Conservation (phyloP, 1,284 basidiomycete species). For the Uromyces viciae-fabae region DNA sequence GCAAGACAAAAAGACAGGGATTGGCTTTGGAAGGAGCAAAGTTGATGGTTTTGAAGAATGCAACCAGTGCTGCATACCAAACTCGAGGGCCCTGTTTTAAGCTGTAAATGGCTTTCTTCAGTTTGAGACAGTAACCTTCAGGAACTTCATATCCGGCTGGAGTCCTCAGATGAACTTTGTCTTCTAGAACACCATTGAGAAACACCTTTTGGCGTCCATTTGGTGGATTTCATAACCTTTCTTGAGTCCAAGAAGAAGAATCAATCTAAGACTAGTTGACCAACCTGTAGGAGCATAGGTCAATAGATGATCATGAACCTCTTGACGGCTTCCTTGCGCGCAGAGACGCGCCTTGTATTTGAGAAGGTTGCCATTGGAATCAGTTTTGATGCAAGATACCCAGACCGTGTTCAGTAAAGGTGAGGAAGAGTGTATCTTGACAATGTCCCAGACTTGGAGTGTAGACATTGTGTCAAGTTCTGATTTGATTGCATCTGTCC, state of each 20-base stretch:
- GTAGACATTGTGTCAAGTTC: too few species aligned
- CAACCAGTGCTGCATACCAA: neutral
- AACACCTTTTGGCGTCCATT: slow-evolving; percentile 13
- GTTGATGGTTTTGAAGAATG: neutral
- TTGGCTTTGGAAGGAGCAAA: neutral
- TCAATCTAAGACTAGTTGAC: neutral
- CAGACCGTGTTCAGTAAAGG: too few species aligned
- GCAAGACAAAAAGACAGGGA: neutral
- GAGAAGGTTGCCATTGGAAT: too few species aligned
- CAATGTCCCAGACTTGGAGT: too few species aligned
- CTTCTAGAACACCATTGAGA: neutral
- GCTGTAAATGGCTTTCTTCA: neutral
- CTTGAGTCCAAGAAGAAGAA: neutral
- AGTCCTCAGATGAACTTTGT: neutral
- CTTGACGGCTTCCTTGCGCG: too few species aligned
- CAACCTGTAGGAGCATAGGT: neutral
- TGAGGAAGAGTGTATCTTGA: too few species aligned
- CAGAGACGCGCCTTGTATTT: too few species aligned
- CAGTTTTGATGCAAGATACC: too few species aligned
- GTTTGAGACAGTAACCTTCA: neutral
- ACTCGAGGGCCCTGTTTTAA: neutral
- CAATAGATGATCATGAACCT: neutral
- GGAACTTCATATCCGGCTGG: neutral
- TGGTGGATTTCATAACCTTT: neutral
- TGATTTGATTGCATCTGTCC: too few species aligned